Conservation (phyloP, 2,329 filamentous ascomycete species). For the Paracoccidioides brasiliensis region DNA sequence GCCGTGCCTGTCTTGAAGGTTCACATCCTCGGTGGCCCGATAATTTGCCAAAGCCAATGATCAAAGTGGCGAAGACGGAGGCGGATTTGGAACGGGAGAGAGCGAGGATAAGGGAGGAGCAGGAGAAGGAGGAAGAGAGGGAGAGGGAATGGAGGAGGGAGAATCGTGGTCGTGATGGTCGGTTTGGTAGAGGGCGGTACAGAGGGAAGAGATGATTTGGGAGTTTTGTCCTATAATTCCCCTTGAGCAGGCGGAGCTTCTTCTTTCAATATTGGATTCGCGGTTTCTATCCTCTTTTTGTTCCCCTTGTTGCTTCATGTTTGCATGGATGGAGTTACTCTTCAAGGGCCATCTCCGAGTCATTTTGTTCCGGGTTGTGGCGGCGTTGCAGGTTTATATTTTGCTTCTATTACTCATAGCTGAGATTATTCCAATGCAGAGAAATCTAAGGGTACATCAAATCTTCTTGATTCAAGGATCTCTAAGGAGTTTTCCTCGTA, state of each 20-base stretch:
- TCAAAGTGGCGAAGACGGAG: constrained; percentile 56
- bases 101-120: constrained; percentile 45
- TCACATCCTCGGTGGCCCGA: constrained; percentile 69
- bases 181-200: constrained; percentile 30
- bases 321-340: neutral
- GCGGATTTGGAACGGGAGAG: constrained; percentile 52
- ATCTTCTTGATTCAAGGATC: too few species aligned
- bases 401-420: too few species aligned
- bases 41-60: constrained; percentile 48
- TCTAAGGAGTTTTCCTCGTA: too few species aligned
- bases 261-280: neutral
- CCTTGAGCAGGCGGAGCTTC: neutral
- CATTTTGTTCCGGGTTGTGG: too few species aligned
- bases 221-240: neutral
- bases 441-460: too few species aligned
- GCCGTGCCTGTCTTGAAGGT: constrained; percentile 58
- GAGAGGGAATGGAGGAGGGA: constrained; percentile 41
- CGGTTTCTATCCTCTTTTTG: neutral
- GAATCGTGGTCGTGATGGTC: constrained; percentile 36
- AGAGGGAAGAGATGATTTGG: constrained; percentile 33
- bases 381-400: too few species aligned
- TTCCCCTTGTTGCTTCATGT: neutral
- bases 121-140: constrained; percentile 41
- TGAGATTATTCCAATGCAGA: too few species aligned
- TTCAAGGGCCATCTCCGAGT: neutral